Conservation (phyloP, 2,329 filamentous ascomycete genomes). For the Thyridium curvatum region DNA sequence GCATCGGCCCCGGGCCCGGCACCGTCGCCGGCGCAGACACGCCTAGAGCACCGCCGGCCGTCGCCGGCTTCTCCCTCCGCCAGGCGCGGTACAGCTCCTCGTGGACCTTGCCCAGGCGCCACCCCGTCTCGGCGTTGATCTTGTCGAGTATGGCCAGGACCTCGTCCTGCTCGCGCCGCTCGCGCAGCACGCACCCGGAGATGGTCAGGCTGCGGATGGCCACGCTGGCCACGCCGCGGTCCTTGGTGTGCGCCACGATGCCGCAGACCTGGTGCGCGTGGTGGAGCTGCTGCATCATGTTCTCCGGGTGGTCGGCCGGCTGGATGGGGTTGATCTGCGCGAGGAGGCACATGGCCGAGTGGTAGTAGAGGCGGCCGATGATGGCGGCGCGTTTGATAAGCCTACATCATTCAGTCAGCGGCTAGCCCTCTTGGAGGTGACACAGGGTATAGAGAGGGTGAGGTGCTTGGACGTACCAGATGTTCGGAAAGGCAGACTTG, state of each 20-base stretch:
- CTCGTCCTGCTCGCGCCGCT: slow-evolving; percentile 70
- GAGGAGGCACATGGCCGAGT: slow-evolving; percentile 76
- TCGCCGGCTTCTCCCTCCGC: slow-evolving; percentile 56
- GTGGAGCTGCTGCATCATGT: slow-evolving; percentile 62
- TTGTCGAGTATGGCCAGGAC: slow-evolving; percentile 69
- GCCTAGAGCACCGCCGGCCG: background rate
- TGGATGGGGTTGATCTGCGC: slow-evolving; percentile 72
- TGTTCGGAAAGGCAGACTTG: slow-evolving; percentile 75
- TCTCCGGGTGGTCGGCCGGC: slow-evolving; percentile 54
- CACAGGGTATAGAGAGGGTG: background rate
- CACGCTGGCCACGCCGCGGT: slow-evolving; percentile 71
- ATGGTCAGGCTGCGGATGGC: slow-evolving; percentile 74
- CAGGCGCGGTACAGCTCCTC: slow-evolving; percentile 68
- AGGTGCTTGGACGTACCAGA: slow-evolving; percentile 71
- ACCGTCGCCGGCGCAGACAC: slow-evolving; percentile 6
- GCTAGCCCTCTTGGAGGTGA: background rate
- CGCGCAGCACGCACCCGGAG: slow-evolving; percentile 65
- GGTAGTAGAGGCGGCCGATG: slow-evolving; percentile 80
- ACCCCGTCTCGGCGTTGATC: slow-evolving; percentile 71
- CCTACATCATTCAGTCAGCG: slow-evolving; percentile 45
- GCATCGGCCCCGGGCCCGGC: background rate
- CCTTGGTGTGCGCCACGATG: slow-evolving; percentile 79
- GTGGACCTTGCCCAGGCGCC: slow-evolving; percentile 68
- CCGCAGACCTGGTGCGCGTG: slow-evolving; percentile 85
- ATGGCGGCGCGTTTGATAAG: slow-evolving; percentile 77